Evolutionary conservation across 139 green algal species (phyloP).

Genomic region (Spirogloea muscicola): DNA sequence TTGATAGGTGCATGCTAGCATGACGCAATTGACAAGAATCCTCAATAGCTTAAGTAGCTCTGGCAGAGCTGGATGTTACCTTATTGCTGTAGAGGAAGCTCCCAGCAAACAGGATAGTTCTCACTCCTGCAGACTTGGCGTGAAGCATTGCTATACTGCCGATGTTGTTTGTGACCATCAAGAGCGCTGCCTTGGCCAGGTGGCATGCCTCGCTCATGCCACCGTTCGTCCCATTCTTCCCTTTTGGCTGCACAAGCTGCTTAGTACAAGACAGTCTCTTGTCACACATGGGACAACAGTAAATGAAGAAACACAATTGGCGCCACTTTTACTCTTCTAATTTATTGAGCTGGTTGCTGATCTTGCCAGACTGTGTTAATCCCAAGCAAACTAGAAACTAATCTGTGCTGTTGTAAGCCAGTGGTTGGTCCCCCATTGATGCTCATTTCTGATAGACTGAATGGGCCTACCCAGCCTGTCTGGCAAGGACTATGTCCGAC

Average conservation of each 20-base stretch:
- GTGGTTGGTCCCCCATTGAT: background rate
- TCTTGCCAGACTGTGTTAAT: background rate
- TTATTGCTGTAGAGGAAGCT: slow-evolving; percentile 38
- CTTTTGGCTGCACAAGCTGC: background rate
- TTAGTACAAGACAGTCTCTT: background rate
- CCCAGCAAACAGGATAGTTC: slow-evolving; percentile 27
- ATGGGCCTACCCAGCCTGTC: background rate
- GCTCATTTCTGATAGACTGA: background rate
- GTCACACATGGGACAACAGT: background rate
- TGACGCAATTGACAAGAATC: no score
- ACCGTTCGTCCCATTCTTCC: background rate
- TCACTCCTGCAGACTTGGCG: slow-evolving; percentile 8
- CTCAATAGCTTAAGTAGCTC: no score
- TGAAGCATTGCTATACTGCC: slow-evolving; percentile 38
- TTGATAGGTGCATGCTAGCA: no score
- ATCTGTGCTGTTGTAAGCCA: no score
- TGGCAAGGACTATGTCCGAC: background rate
- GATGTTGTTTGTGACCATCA: slow-evolving; percentile 45
- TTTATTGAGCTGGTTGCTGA: no score
- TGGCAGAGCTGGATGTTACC: no score
- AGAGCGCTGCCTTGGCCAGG: slow-evolving; percentile 34
- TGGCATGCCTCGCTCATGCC: background rate
- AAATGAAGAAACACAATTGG: no score
- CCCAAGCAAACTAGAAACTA: no score
- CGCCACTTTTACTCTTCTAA: no score